Base-by-base conservation (phyloP, 1,284 basidiomycete species). In the Irpex sp. region DNA sequence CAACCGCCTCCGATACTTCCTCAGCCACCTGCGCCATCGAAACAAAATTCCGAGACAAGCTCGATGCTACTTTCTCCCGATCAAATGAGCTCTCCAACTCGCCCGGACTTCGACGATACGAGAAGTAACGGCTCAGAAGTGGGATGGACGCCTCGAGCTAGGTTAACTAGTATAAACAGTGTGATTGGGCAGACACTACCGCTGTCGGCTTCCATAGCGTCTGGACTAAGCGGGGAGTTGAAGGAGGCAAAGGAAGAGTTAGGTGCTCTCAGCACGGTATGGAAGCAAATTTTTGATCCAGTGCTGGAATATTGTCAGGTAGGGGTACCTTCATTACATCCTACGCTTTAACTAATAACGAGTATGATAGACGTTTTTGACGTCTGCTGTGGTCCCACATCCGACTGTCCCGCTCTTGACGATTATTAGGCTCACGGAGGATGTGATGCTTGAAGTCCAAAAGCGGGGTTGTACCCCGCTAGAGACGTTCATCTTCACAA, bases 241-340 rank as follows among this genome's bases (percentile, higher is more conserved):
- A 60, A 43, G 31, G 64, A 65, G 17, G 43, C 67, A 33, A 90
- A 88, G 74, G 84, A 87, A 63, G 85, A 91, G 61, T 81, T 84
- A 68, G 76, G 80, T 8, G 79, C 78, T 21, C 73, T 87, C 46
- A 80, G 85, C 70, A 78, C 82, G 1, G 78, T 93, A 19, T 98
- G 95, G 94, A 95, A 95, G 75, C 92, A 94, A 70, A 85, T 97
- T 36, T 87, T 97, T 74, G 94, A 94, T 68, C 92, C 95, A 1
- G 90, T 92, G 5, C 77, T 96, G 59, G 91, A 92, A 63, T 96
- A 95, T 70, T 85, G 84, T 67, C 86, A 91, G 76, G 93, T 87
- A 70, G 57, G 78, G 47, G 6, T 7, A 71, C 58, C 65, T 67
- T 57, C 15, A 35, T 61, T 58, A 35, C 59, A 69, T 58, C 46